These are phyloP conservation scores for Pseudocercospora eumusae DNA, from an alignment of 2,329 filamentous ascomycete genomes.

Conservation along the genomic window DNA sequence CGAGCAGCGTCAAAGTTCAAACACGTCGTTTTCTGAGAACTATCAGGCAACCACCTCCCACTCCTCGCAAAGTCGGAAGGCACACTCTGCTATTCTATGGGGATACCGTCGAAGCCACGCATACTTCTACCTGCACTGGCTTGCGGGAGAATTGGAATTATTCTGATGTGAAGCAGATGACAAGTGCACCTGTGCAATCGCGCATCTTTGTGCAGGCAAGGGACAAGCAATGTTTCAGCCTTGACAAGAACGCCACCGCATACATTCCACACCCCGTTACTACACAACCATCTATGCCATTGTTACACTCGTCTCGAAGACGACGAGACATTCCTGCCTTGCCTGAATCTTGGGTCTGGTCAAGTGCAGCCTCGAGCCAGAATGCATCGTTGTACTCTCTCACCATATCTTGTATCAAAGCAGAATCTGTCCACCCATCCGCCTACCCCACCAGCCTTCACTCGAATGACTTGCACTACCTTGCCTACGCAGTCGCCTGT, in stretches of 20 bases:
- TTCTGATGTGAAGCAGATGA: too few species aligned
- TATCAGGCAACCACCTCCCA: too few species aligned
- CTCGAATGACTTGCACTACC: slow-evolving; percentile 27
- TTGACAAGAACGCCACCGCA: slow-evolving; percentile 5
- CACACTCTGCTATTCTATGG: too few species aligned
- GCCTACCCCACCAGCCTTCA: slow-evolving; percentile 24
- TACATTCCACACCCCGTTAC: too few species aligned
- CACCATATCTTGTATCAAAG: slow-evolving; percentile 18
- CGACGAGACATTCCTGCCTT: slow-evolving; percentile 32
- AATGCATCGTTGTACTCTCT: slow-evolving; percentile 16
- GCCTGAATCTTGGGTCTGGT: slow-evolving; percentile 23
- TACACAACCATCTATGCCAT: slow-evolving; percentile 30
- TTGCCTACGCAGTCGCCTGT: slow-evolving; percentile 26
- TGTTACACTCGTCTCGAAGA: slow-evolving; percentile 35
- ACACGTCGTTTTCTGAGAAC: background rate
- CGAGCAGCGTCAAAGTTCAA: background rate
- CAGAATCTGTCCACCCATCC: slow-evolving; percentile 19
- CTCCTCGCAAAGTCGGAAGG: too few species aligned
- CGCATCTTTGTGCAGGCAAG: background rate
- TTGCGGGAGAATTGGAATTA: too few species aligned
- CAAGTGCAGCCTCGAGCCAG: slow-evolving; percentile 27
- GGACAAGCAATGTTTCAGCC: background rate
- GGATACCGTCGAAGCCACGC: too few species aligned
- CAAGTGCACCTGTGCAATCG: too few species aligned
- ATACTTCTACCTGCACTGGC: too few species aligned